Conservation (phyloP, 2,329 filamentous ascomycete genomes). For the Diaporthe sp. region DNA sequence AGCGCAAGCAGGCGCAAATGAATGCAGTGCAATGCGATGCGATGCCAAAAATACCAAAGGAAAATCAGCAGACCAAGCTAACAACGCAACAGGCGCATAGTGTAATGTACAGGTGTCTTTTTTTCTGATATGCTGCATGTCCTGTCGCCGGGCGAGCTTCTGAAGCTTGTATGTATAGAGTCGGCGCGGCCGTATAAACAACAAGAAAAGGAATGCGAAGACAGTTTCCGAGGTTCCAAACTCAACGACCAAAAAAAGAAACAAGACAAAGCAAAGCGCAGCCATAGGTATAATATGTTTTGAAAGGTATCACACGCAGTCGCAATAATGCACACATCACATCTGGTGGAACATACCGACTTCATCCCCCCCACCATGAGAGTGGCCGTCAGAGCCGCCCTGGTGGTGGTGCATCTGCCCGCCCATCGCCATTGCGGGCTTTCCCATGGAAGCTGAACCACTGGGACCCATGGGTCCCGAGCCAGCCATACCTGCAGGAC, state of each 20-base stretch:
- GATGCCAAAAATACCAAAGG: slow-evolving; percentile 56
- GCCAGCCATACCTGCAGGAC: slow-evolving; percentile 75
- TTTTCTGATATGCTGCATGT: slow-evolving; percentile 57
- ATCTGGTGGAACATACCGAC: slow-evolving; percentile 99
- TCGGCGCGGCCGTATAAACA: slow-evolving; percentile 46
- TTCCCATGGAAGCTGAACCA: slow-evolving; percentile 70
- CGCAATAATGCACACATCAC: slow-evolving; percentile 69
- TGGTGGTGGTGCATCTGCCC: slow-evolving; percentile 83
- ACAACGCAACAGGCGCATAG: slow-evolving; percentile 53
- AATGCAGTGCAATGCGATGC: slow-evolving; percentile 54
- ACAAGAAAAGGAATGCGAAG: slow-evolving; percentile 50
- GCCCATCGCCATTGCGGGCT: slow-evolving; percentile 77
- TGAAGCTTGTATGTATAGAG: slow-evolving; percentile 43
- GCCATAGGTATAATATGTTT: slow-evolving; percentile 50
- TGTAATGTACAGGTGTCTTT: slow-evolving; percentile 66
- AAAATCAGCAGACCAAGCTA: slow-evolving; percentile 62
- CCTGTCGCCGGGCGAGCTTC: slow-evolving; percentile 55
- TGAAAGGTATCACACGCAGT: slow-evolving; percentile 50
- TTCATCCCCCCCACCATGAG: slow-evolving; percentile 81
- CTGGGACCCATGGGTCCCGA: slow-evolving; percentile 74
- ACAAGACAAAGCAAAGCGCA: slow-evolving; percentile 43
- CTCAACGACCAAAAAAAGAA: slow-evolving; percentile 49
- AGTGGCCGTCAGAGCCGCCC: slow-evolving; percentile 76
- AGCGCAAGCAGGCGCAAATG: slow-evolving; percentile 42
- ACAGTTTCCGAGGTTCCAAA: slow-evolving; percentile 44